Evolutionary conservation across 345 rosid species (phyloP), one percentile per base, ranked within the genome.

Genomic region (Eucalyptus marginata): DNA sequence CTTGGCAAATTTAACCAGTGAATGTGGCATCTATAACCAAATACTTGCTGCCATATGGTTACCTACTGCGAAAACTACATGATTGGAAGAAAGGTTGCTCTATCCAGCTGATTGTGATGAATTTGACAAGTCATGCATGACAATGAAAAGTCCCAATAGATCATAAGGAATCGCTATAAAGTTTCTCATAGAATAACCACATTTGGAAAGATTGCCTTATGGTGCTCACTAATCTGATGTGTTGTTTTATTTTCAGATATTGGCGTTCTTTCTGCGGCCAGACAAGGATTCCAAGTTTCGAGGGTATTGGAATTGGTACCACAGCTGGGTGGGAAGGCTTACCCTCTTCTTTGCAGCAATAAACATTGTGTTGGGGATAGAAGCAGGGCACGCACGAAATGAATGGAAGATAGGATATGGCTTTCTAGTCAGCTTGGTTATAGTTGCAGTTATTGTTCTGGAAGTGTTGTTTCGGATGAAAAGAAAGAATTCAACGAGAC

Each of bases 241-340:
- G 83, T 36, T 36, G 50, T 49, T 46, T 29, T 51, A 80, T 86
- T 91, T 87, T 90, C 91, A 97, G 99, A 93, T 95, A 87, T 83
- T 96, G 93, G 98, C 98, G 17, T 95, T 97, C 91, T 95, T 97
- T 91, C 92, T 96, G 52, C 92, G 97, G 86, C 99, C 99, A 1
- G 89, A 92, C 71, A 95, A 93, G 91, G 98, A 95, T 86, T 90
- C 97, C 24, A 96, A 97, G 93, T 91, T 92, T 79, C 93, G 98
- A 54, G 88, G 80, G 90, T 95, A 94, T 90, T 96, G 99, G 99
- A 96, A 95, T 89, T 96, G 96, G 99, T 96, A 96, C 92, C 99
- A 97, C 88, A 92, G 89, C 86, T 96, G 98, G 98, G 90, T 93
- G 36, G 99, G 99, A 62, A 95, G 97, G 92, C 89, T 94, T 83